Evolutionary conservation across 2,329 filamentous ascomycete species (phyloP), one percentile per base, ranked within the genome.

Genomic region (Rutstroemia sp.): DNA sequence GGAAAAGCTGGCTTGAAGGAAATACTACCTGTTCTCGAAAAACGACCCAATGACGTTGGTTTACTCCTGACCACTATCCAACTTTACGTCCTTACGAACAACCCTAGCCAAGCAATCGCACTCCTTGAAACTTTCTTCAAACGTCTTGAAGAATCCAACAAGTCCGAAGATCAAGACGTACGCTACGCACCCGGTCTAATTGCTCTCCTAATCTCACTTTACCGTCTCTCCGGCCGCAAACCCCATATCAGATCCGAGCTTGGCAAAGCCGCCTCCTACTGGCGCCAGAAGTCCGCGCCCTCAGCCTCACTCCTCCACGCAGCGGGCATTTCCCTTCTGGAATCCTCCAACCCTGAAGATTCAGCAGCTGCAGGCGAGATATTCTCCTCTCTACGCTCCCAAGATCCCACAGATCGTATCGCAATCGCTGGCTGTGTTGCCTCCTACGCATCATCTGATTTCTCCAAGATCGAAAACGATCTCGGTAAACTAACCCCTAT

Each of bases 401-500:
- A 83, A 58, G 79, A 90, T 44, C 75, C 79, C n/a, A 75, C 75
- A 41, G 89, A 95, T 64, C 79, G 79, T 34, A 79, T 87, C 54
- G 85, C 88, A 1, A 81, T 83, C 16, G 91, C 91, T 8, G 94
- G 94, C 1, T 82, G 94, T n/a, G 82, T 97, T 7, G 94, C 94
- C 3, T 86, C 91, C 9, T 83, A 88, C 64, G 87, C 88, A 27
- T 81, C 81, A 2, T 76, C 74, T 1, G 77, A 87, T 59, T 78
- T 80, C 1, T 69, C 77, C 8, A 80, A 80, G 59, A 75, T 84
- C 19, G 72, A 81, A 54, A 68, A 77, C 0, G 75, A 86, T 56
- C 72, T 83, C 9, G 72, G 76, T 18, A 74, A 76, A 44, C 77
- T 92, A 18, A 82, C 85, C 5, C 72, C 84, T 1, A 77, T 89